Percentiles rank a stretch among this genome's conserved stretches.
These are phyloP conservation scores for Phytophthora sansomeana DNA, from an alignment of 352 stramenopile species.

Conservation along the genomic window DNA sequence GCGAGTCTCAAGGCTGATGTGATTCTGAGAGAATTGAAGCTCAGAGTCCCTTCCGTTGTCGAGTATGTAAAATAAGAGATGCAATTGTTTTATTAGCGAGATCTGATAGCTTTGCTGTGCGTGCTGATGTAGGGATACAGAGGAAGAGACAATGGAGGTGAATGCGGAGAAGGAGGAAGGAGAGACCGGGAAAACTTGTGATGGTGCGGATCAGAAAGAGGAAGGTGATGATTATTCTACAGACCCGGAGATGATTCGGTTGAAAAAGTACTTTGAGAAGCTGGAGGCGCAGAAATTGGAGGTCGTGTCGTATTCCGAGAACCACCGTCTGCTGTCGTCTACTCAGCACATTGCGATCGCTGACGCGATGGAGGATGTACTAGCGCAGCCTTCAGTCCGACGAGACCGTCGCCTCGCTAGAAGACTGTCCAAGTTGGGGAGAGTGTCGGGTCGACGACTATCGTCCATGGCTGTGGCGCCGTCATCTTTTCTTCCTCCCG, in stretches of 20 bases:
- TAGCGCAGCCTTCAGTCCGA: conserved; percentile 67
- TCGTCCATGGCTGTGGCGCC: conserved; percentile 46
- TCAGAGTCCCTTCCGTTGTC: conserved; percentile 29
- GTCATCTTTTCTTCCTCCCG: conserved; percentile 41
- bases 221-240: conserved; percentile 24
- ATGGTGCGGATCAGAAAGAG: conserved; percentile 18
- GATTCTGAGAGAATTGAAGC: conserved; percentile 59
- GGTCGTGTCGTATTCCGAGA: conserved; percentile 66
- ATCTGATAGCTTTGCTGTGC: conserved; percentile 11
- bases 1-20: conserved; percentile 68
- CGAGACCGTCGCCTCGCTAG: conserved; percentile 70
- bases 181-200: not conserved
- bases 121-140: not conserved
- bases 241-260: conserved; percentile 44
- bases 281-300: conserved; percentile 67
- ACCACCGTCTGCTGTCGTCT: conserved; percentile 70
- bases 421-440: conserved; percentile 64
- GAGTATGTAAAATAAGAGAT: conserved; percentile 16
- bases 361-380: conserved; percentile 77
- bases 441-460: conserved; percentile 57
- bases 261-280: conserved; percentile 61
- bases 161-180: not conserved
- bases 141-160: not conserved
- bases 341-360: conserved; percentile 70
- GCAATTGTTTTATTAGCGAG: not conserved